These are phyloP conservation scores for Suhomyces kilbournensis DNA, from an alignment of 805 yeast genomes.

Conservation along the genomic window DNA sequence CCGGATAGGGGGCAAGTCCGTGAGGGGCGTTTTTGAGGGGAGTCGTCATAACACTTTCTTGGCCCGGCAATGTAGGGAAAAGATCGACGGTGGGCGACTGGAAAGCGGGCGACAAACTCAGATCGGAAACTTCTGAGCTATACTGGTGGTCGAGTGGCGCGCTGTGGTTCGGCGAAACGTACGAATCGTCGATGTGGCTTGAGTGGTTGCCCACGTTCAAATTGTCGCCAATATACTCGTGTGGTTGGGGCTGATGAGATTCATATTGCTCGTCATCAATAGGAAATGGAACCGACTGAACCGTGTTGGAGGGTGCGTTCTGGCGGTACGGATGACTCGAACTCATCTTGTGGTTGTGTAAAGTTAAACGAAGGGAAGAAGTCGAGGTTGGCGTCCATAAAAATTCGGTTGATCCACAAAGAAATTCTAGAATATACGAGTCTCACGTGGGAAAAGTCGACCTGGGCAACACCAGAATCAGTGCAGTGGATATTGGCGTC, in stretches of 20 bases:
- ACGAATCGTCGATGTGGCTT: background rate
- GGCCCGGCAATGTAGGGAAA: background rate
- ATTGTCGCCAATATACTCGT: background rate
- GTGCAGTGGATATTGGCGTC: background rate
- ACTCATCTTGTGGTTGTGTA: background rate
- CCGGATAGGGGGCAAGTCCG: constrained; percentile 12
- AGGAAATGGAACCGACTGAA: constrained; percentile 12
- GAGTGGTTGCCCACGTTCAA: background rate
- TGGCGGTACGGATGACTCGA: constrained; percentile 27
- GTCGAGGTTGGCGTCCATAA: background rate
- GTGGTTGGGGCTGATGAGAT: background rate
- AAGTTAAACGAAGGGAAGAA: background rate
- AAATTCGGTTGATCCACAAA: background rate
- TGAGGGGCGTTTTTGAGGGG: background rate
- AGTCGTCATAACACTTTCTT: background rate
- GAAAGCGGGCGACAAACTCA: background rate
- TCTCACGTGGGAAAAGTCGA: background rate
- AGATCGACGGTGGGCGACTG: background rate
- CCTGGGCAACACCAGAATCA: background rate
- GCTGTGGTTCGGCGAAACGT: background rate
- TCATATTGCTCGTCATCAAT: background rate
- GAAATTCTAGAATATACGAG: background rate
- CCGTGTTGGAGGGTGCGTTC: constrained; percentile 11
- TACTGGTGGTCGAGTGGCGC: background rate
- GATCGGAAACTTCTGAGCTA: constrained; percentile 7